Evolutionary conservation across 208 protist species (phyloP).

Genomic region (Trypanosoma grayi): DNA sequence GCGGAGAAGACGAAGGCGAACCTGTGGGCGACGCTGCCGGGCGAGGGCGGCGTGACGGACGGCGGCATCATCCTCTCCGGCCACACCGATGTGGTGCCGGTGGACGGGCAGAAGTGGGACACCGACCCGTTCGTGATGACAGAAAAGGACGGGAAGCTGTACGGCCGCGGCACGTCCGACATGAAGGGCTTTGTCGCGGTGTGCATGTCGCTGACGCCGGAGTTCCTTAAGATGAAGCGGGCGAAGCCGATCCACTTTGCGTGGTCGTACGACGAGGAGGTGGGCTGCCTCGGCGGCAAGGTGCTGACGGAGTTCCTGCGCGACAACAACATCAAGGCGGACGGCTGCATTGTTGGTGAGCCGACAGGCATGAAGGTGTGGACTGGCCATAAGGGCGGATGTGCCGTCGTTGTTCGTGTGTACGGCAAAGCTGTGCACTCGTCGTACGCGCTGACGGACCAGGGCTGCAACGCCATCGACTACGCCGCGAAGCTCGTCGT

Average conservation of each 20-base stretch:
- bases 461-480: constrained; percentile 48
- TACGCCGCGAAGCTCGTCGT: constrained; percentile 49
- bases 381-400: constrained; percentile 48
- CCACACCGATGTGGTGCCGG: constrained; percentile 49
- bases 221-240: constrained; percentile 41
- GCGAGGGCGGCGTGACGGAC: constrained; percentile 22
- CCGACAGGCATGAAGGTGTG: constrained; percentile 41
- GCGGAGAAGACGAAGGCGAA: constrained; percentile 42
- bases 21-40: constrained; percentile 47
- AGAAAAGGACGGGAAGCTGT: constrained; percentile 38
- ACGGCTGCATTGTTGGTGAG: constrained; percentile 59
- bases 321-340: constrained; percentile 27
- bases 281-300: constrained; percentile 45
- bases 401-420: constrained; percentile 27
- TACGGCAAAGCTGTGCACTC: constrained; percentile 37
- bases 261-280: constrained; percentile 48
- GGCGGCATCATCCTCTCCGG: constrained; percentile 59
- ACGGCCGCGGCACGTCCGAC: constrained; percentile 51
- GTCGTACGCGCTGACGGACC: constrained; percentile 32
- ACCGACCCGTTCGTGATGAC: constrained; percentile 40
- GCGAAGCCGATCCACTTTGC: constrained; percentile 43
- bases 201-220: constrained; percentile 41
- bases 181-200: constrained; percentile 62
- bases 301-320: constrained; percentile 32
- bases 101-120: constrained; percentile 53